Percentiles rank a stretch among this genome's conserved stretches.
These are phyloP conservation scores for Dioscorea cayenensis DNA, from an alignment of 116 monocot genomes.

Conservation along the genomic window DNA sequence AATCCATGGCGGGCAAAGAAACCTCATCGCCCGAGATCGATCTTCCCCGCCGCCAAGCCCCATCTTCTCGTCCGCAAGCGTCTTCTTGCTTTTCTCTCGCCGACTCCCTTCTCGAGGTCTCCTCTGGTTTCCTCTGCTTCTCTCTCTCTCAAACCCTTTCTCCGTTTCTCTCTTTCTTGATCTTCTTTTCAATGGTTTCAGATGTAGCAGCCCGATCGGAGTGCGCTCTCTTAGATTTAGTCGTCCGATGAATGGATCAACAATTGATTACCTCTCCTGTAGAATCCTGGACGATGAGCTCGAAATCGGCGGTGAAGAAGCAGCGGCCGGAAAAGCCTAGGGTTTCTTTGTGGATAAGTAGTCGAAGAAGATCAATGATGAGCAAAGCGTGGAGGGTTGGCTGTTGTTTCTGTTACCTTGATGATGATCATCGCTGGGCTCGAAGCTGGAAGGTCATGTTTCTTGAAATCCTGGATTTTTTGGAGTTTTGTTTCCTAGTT, in stretches of 20 bases:
- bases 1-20: slow-evolving; percentile 25
- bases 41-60: slow-evolving; percentile 47
- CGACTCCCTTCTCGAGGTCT: neutral
- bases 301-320: too few species aligned
- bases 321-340: too few species aligned
- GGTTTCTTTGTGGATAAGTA: neutral
- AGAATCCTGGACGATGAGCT: too few species aligned
- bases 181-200: slow-evolving; percentile 2
- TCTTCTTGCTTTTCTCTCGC: slow-evolving; percentile 14
- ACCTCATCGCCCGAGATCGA: slow-evolving; percentile 16
- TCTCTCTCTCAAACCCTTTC: neutral
- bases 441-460: too few species aligned
- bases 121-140: neutral
- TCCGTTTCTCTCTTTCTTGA: slow-evolving; percentile 3
- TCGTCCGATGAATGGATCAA: neutral
- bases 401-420: too few species aligned
- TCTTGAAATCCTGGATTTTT: too few species aligned
- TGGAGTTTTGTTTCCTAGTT: too few species aligned
- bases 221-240: slow-evolving; percentile 22
- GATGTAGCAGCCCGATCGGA: slow-evolving; percentile 17
- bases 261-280: neutral
- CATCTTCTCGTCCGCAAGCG: slow-evolving; percentile 43
- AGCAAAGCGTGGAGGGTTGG: too few species aligned
- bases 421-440: too few species aligned
- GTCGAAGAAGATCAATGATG: too few species aligned